phyloP scores from a whole-genome alignment of 148 eudicot species.

The Linanthus parryae region DNA sequence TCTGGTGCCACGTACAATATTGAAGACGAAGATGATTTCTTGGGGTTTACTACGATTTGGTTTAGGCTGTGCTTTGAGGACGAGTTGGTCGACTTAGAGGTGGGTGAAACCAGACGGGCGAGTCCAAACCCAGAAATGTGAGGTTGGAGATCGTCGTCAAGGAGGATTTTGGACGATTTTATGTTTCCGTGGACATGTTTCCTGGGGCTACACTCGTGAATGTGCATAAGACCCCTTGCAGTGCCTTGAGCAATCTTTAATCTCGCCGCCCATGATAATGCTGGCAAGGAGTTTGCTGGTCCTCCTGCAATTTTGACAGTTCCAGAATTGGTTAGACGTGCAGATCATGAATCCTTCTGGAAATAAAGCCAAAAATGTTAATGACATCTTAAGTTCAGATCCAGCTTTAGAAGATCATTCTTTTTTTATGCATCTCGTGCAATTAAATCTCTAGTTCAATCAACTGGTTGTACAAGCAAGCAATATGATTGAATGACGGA shows the following conservation, averaged over 20 bases:
- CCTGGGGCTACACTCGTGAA: constrained; percentile 83
- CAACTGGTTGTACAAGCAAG: too few species aligned
- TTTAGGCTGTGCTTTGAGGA: constrained; percentile 26
- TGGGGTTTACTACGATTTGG: constrained; percentile 30
- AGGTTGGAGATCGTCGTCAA: constrained; percentile 71
- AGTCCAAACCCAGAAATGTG: constrained; percentile 84
- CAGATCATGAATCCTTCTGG: too few species aligned
- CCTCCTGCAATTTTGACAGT: constrained; percentile 50
- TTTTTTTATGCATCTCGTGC: too few species aligned
- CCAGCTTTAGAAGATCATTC: too few species aligned
- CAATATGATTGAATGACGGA: too few species aligned
- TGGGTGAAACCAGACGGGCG: constrained; percentile 42
- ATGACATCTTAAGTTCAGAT: too few species aligned
- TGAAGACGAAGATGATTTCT: constrained; percentile 26
- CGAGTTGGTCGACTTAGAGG: constrained; percentile 29
- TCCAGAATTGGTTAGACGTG: too few species aligned
- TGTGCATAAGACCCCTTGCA: constrained; percentile 69
- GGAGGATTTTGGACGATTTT: constrained; percentile 85
- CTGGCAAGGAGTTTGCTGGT: constrained; percentile 42
- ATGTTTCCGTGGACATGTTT: constrained; percentile 75
- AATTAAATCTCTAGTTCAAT: too few species aligned
- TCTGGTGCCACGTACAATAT: constrained; percentile 61
- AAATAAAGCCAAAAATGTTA: too few species aligned
- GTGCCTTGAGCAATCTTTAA: constrained; percentile 62
- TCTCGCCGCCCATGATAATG: constrained; percentile 74